These are phyloP conservation scores for Phaseolus coccineus DNA, from an alignment of 331 rosid species.

Conservation along the genomic window DNA sequence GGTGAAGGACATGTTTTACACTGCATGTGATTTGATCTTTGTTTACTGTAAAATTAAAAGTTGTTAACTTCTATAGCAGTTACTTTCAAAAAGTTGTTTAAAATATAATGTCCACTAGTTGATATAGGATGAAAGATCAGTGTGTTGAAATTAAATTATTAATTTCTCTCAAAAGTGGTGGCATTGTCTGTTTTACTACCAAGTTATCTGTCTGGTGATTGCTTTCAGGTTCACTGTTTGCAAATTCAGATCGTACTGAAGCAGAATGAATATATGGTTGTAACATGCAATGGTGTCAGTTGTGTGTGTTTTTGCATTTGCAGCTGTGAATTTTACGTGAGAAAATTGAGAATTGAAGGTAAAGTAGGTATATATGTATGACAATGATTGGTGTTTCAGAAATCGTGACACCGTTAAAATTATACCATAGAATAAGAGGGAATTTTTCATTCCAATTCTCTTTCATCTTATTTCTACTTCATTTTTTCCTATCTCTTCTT, in stretches of 20 bases:
- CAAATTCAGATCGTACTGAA: conserved; percentile 8
- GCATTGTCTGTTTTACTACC: not conserved
- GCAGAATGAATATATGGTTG: conserved; percentile 14
- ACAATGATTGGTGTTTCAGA: conserved; percentile 16
- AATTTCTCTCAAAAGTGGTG: not conserved
- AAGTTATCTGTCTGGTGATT: not conserved
- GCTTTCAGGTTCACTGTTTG: conserved; percentile 2
- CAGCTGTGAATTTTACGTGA: not conserved
- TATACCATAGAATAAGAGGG: not conserved
- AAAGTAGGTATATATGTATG: not conserved
- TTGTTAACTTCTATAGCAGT: not conserved
- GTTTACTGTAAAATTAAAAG: not conserved
- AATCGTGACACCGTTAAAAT: not conserved
- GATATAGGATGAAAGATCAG: not conserved
- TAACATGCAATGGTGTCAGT: conserved; percentile 20
- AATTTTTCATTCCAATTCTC: not conserved
- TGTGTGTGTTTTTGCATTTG: not conserved
- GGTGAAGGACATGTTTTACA: not conserved
- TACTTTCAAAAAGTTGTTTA: not conserved
- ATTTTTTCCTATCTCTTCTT: too few relatives aligned
- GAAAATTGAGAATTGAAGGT: conserved; percentile 4
- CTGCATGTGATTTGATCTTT: not conserved
- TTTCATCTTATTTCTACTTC: not conserved
- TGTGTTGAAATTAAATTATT: not conserved
- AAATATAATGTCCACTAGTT: not conserved